Percentiles rank a stretch among this genome's conserved stretches.
These are phyloP conservation scores for Parathielavia hyrcaniae DNA, from an alignment of 495 filamentous ascomycete genomes.

Conservation along the genomic window DNA sequence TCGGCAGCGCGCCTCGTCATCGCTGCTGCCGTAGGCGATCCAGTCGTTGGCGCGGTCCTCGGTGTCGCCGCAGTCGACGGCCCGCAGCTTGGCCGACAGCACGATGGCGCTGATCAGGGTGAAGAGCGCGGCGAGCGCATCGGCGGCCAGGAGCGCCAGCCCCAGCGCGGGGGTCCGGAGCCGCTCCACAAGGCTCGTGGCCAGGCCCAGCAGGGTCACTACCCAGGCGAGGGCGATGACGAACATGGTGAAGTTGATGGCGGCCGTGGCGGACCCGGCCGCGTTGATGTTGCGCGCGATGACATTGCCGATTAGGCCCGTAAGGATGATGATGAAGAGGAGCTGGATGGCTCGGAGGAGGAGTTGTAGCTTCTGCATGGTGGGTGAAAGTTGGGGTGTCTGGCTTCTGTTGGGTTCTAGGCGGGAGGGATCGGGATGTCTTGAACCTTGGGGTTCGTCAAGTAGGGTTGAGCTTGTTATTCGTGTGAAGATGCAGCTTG, in stretches of 20 bases:
- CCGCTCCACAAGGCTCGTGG: conserved; percentile 30
- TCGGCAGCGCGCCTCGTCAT: conserved; percentile 43
- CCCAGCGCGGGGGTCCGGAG: conserved; percentile 35
- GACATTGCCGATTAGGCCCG: conserved; percentile 47
- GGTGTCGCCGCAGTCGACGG: conserved; percentile 38
- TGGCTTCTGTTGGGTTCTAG: not conserved
- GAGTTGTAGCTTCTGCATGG: conserved; percentile 37
- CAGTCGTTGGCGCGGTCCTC: conserved; percentile 26
- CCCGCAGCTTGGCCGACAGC: conserved; percentile 42
- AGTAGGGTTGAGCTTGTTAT: too few species aligned
- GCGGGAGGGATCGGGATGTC: not conserved
- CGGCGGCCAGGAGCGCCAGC: conserved; percentile 32
- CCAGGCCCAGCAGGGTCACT: conserved; percentile 34
- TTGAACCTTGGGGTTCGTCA: not conserved
- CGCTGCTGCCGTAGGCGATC: conserved; percentile 43
- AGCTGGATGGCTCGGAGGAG: conserved; percentile 39
- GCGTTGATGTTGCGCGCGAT: conserved; percentile 40
- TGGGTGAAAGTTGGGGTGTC: conserved; percentile 14
- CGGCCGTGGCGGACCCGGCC: conserved; percentile 32
- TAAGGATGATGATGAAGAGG: conserved; percentile 40
- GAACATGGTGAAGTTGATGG: conserved; percentile 49
- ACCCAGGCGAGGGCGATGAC: conserved; percentile 43
- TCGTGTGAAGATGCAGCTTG: not conserved
- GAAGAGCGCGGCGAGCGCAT: conserved; percentile 39
- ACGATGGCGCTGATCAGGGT: conserved; percentile 43